Conservation (phyloP, 352 stramenopile species). For the Phytopythium kandeliae region DNA sequence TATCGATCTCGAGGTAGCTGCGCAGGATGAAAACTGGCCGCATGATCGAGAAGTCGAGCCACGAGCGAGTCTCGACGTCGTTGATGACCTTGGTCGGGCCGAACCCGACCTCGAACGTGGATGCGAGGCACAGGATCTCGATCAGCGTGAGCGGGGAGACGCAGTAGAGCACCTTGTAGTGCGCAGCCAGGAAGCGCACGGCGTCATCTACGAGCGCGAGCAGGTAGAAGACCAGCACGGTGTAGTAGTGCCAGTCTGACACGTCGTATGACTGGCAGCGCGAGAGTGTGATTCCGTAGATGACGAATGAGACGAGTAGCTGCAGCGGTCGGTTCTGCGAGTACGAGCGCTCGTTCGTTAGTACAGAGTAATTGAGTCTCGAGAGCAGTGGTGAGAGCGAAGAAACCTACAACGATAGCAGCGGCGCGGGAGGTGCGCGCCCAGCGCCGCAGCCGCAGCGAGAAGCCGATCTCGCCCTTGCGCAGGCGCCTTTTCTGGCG, state of each 20-base stretch:
- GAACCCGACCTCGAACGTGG: constrained; percentile 72
- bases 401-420: constrained; percentile 50
- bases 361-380: neutral
- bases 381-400: neutral
- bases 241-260: constrained; percentile 54
- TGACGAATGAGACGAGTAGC: constrained; percentile 62
- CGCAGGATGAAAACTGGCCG: constrained; percentile 72
- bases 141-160: constrained; percentile 70
- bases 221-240: constrained; percentile 53
- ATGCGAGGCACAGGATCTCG: constrained; percentile 66
- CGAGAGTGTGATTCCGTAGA: constrained; percentile 60
- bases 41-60: constrained; percentile 86
- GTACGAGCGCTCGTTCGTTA: neutral
- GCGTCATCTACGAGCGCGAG: constrained; percentile 56
- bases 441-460: constrained; percentile 66
- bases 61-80: constrained; percentile 57
- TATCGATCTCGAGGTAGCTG: constrained; percentile 84
- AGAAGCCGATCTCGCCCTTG: constrained; percentile 74
- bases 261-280: constrained; percentile 77
- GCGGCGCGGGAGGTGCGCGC: constrained; percentile 66
- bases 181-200: constrained; percentile 73
- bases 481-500: constrained; percentile 48
- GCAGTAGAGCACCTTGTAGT: constrained; percentile 79
- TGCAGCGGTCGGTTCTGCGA: constrained; percentile 78
- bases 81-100: constrained; percentile 52